Evolutionary conservation across 805 yeast species (phyloP).

Genomic region (Monosporozyma aquatica): DNA sequence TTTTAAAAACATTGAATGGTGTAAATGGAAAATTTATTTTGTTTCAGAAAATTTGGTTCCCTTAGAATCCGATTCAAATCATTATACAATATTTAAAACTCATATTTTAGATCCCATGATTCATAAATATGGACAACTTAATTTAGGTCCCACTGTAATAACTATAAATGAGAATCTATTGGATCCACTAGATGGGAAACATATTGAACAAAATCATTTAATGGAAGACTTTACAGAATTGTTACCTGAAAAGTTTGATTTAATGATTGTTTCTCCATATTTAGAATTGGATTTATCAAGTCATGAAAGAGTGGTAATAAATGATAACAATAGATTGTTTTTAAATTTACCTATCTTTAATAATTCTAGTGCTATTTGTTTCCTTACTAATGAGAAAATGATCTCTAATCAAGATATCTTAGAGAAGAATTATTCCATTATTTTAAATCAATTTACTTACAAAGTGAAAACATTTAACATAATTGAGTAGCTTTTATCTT

Average conservation of each 20-base stretch:
- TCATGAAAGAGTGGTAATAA: too few species aligned
- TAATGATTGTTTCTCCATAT: constrained; percentile 32
- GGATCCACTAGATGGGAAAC: constrained; percentile 38
- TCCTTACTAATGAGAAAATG: background rate
- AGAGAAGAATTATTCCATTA: background rate
- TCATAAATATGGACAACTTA: constrained; percentile 32
- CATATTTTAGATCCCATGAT: constrained; percentile 45
- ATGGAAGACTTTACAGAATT: constrained; percentile 52
- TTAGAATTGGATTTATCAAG: background rate
- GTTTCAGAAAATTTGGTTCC: constrained; percentile 87
- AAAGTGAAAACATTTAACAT: too few species aligned
- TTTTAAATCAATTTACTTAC: background rate
- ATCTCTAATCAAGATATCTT: background rate
- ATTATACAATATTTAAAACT: constrained; percentile 65
- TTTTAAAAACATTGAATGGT: constrained; percentile 45
- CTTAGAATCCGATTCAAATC: constrained; percentile 69
- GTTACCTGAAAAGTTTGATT: constrained; percentile 47
- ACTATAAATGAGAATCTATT: constrained; percentile 53
- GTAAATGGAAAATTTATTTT: constrained; percentile 70
- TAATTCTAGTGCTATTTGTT: background rate
- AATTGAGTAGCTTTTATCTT: too few species aligned
- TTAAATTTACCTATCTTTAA: background rate
- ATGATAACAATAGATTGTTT: background rate
- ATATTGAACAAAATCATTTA: constrained; percentile 42
- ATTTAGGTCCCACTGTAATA: constrained; percentile 46